A percentile compares a stretch with the other conserved stretches of the same genome.
Conservation (phyloP, 177 flowering plant species). For the Tripterygium wilfordii region DNA sequence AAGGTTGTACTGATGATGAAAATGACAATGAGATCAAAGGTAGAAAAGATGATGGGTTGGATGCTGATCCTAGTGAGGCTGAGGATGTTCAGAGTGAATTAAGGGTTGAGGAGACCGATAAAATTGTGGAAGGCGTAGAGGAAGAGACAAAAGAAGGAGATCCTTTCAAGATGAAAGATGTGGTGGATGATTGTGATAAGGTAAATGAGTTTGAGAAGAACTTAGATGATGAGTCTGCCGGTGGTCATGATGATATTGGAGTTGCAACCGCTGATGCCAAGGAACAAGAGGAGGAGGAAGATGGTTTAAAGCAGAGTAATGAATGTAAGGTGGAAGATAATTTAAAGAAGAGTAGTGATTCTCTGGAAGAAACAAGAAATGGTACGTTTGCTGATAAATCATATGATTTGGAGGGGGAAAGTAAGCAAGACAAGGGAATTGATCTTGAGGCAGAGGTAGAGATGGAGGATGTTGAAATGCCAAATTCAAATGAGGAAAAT, state of each 20-base stretch:
- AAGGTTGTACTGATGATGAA: conserved; percentile 10
- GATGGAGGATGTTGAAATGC: conserved; percentile 16
- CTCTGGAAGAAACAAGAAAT: no score
- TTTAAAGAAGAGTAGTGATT: no score
- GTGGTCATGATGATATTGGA: conserved; percentile 15
- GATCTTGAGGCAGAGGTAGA: conserved; percentile 35
- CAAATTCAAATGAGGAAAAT: conserved; percentile 23
- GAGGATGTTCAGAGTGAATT: conserved; percentile 10
- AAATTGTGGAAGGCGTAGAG: conserved; percentile 8
- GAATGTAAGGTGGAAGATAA: conserved; percentile 4
- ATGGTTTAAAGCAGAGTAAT: conserved; percentile 9
- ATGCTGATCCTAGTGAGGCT: conserved; percentile 16
- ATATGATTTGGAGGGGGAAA: conserved; percentile 13
- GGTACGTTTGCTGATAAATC: conserved; percentile 11
- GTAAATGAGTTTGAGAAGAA: conserved; percentile 13
- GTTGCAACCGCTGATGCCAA: conserved; percentile 3
- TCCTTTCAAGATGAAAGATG: conserved; percentile 17
- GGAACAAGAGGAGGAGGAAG: conserved; percentile 26
- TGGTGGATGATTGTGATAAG: conserved; percentile 15
- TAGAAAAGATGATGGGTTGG: conserved; percentile 6
- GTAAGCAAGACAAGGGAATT: conserved; percentile 15
- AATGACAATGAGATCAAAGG: background rate
- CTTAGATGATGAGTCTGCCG: conserved; percentile 4
- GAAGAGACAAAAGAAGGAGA: conserved; percentile 10
- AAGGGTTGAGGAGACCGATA: conserved; percentile 13